These are phyloP conservation scores for Sporothrix globosa DNA, from an alignment of 2,329 filamentous ascomycete species.

Conservation along the genomic window DNA sequence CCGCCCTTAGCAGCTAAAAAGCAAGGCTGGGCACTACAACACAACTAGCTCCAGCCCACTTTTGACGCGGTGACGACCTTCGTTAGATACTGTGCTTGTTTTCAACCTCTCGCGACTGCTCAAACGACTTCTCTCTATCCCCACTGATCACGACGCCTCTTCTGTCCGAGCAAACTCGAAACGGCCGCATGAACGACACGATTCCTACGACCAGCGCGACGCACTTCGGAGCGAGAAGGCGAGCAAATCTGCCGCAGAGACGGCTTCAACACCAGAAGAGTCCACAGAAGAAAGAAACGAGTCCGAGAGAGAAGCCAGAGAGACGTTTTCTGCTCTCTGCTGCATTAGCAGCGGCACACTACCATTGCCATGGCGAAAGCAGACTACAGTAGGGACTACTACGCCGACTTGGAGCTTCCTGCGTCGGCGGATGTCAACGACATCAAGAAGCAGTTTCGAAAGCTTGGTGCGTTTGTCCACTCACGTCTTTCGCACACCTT, in stretches of 20 bases:
- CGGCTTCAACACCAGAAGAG: background rate
- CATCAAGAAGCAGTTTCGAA: slow-evolving; percentile 84
- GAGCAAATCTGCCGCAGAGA: background rate
- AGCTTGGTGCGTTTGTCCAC: slow-evolving; percentile 62
- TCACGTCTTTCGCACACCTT: background rate
- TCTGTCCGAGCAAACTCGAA: background rate
- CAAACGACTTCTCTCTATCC: background rate
- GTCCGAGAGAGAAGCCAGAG: background rate
- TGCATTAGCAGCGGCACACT: slow-evolving; percentile 7
- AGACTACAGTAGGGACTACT: slow-evolving; percentile 73
- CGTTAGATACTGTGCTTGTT: background rate
- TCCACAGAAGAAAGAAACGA: slow-evolving; percentile 2
- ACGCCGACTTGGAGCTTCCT: slow-evolving; percentile 77
- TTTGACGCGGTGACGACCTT: background rate
- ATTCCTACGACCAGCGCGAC: slow-evolving; percentile 1
- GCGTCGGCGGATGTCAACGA: slow-evolving; percentile 70
- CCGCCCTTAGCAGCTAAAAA: slow-evolving; percentile 19
- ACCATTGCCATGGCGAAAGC: slow-evolving; percentile 65
- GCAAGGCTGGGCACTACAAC: background rate
- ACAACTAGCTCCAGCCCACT: slow-evolving; percentile 22
- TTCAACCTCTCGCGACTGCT: background rate
- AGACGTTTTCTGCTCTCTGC: background rate
- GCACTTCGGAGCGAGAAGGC: slow-evolving; percentile 1
- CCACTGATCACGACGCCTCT: too few species aligned
- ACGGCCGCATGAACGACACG: slow-evolving; percentile 24